Evolutionary conservation across 2,329 filamentous ascomycete species (phyloP), one percentile per base, ranked within the genome.

Genomic region (Phialophora tarda): DNA sequence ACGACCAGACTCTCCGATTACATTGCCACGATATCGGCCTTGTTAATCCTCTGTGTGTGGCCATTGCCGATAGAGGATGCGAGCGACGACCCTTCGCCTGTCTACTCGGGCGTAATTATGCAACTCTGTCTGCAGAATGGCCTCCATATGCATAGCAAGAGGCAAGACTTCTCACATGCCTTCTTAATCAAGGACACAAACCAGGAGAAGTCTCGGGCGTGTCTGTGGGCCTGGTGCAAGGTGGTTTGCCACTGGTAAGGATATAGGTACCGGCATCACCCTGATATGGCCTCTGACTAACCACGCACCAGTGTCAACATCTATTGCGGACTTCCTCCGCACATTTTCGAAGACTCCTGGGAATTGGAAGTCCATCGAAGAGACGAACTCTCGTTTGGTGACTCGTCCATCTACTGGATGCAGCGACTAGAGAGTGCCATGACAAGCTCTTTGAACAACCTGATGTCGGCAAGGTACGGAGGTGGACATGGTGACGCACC

Each of bases 21-120:
- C 26, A 34, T 66, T 38, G 41, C 59, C 3, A 66, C 64, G 3
- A 66, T 66, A 21, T 59, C 24, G 53, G 64, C 24, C 2, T 44
- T 66, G 10, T 17, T 66, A 5, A n/a, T 66, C n/a, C 53, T 66
- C 12, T 66, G 64, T 54, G 59, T 59, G 7, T 66, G 64, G 64
- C 64, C 64, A 17, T 26, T 66, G 17, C 64, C 64, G 14, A 66
- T 54, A 28, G 28, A 63, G 26, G 59, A 14, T 14, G 23, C 30
- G n/a, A 8, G 6, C 3, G 64, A 63, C 6, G 64, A 66, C 32
- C 64, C 53, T 24, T 66, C 64, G 14, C 59, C 59, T n/a, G 17
- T 66, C 21, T 66, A 66, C 30, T 32, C 26, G 11, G 64, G 64
- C 1, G 54, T 30, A 1, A 32, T 38, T 3, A 66, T 63, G 64